phyloP scores from a whole-genome alignment of 495 filamentous ascomycete genomes.

The Penicillium egyptiacum region DNA sequence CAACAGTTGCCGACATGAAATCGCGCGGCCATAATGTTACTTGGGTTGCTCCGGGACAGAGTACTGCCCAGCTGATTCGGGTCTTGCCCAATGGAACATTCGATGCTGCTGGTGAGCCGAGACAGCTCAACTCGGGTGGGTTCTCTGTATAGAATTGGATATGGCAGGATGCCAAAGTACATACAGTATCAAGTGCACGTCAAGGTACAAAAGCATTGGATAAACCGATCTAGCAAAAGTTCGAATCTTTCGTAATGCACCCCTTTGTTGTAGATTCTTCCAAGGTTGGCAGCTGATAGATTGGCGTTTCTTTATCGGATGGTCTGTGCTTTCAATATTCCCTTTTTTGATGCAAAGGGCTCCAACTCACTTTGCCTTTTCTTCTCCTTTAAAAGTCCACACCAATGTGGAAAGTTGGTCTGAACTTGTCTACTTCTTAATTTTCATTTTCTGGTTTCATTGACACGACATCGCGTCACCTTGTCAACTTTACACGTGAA shows the following conservation, averaged over 20 bases:
- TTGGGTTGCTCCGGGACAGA: conserved; percentile 62
- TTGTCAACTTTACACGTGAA: not conserved
- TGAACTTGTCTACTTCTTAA: not conserved
- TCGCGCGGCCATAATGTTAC: conserved; percentile 70
- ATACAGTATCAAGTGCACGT: not conserved
- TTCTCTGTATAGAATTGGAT: conserved; percentile 54
- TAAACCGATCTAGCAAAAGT: not conserved
- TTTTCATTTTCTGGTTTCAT: no score
- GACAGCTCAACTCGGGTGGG: conserved; percentile 72
- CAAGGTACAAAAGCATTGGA: not conserved
- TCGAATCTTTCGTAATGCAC: not conserved
- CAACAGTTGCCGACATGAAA: conserved; percentile 63
- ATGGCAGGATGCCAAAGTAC: not conserved
- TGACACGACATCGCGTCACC: not conserved
- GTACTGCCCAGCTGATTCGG: conserved; percentile 70
- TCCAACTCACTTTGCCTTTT: not conserved
- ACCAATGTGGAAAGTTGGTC: not conserved
- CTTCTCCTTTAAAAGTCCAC: not conserved
- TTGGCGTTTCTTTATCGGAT: not conserved
- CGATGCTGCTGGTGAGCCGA: conserved; percentile 74
- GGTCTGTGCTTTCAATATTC: conserved; percentile 1
- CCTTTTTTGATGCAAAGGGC: not conserved
- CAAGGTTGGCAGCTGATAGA: not conserved
- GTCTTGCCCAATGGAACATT: conserved; percentile 70
- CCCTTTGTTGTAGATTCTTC: not conserved